Evolutionary conservation across 352 stramenopile genomes (phyloP).

Genomic region (Globisporangium camurandrum): DNA sequence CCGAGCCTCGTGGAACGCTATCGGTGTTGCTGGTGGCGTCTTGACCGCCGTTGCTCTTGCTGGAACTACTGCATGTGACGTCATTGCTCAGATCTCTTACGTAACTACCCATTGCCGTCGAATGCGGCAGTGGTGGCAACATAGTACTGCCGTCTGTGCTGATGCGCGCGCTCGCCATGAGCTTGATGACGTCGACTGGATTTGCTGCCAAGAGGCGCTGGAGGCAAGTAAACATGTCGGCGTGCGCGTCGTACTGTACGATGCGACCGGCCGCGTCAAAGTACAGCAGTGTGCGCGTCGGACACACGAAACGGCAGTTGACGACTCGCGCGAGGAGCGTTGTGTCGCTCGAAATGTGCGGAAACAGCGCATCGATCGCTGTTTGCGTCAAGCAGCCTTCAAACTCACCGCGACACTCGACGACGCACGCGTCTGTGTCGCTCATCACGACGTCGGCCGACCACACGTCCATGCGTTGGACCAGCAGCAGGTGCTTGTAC

Average conservation of each 20-base stretch:
- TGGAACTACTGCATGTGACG: too few species aligned
- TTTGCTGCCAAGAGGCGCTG: not conserved
- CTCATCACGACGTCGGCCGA: not conserved
- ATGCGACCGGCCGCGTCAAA: constrained; percentile 4
- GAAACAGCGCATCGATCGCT: not conserved
- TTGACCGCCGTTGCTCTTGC: too few species aligned
- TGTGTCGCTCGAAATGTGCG: not conserved
- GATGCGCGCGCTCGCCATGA: constrained; percentile 1
- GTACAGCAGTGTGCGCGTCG: constrained; percentile 6
- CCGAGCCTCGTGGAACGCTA: too few species aligned
- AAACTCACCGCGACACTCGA: constrained; percentile 2
- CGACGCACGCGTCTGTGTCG: not conserved
- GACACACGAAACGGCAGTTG: not conserved
- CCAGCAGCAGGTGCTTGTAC: not conserved
- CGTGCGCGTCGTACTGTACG: constrained; percentile 7
- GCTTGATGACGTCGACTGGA: constrained; percentile 4
- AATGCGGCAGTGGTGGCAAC: too few species aligned
- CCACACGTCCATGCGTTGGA: not conserved
- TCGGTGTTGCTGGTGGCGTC: too few species aligned
- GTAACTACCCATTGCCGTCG: too few species aligned
- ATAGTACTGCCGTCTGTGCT: not conserved
- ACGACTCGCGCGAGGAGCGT: not conserved
- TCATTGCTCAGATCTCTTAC: too few species aligned
- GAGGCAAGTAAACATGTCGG: constrained; percentile 5
- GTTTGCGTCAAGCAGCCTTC: not conserved